Conservation (phyloP, 257 asterid genomes). For the Solanum stenotomum region DNA sequence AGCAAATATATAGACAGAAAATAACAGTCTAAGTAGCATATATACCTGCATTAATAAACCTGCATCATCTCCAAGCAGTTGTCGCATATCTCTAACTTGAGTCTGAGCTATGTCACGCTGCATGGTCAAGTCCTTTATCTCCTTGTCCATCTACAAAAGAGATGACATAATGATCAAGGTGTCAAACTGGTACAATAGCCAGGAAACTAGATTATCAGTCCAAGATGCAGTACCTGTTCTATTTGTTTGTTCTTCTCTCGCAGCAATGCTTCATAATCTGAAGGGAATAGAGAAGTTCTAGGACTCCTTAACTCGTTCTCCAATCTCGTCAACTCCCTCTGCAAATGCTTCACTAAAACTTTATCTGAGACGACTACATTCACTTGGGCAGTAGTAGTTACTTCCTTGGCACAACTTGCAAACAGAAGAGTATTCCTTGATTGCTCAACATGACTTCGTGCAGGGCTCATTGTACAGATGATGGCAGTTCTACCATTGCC, state of each 20-base stretch:
- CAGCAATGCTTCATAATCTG: constrained; percentile 40
- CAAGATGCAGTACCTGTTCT: constrained; percentile 44
- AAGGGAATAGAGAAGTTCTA: constrained; percentile 20
- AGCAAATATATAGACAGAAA: background rate
- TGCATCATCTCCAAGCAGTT: constrained; percentile 46
- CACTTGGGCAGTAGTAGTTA: constrained; percentile 72
- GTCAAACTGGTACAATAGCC: background rate
- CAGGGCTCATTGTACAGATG: constrained; percentile 95
- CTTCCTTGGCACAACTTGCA: constrained; percentile 98
- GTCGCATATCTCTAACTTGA: constrained; percentile 58
- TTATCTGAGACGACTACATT: constrained; percentile 87
- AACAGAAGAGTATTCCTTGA: constrained; percentile 94
- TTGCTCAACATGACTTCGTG: constrained; percentile 82
- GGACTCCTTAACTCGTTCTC: constrained; percentile 67
- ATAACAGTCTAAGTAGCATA: background rate
- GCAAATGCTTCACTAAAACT: constrained; percentile 80
- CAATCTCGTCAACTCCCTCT: constrained; percentile 58
- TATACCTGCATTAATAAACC: constrained; percentile 38
- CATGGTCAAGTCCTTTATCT: constrained; percentile 55
- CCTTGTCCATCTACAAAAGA: constrained; percentile 60
- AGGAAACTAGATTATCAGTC: background rate
- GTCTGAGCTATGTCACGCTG: constrained; percentile 85
- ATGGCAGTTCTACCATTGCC: constrained; percentile 89
- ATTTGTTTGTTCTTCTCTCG: constrained; percentile 75
- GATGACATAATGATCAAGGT: background rate